A percentile compares a stretch with the other conserved stretches of the same genome.
phyloP scores from a whole-genome alignment of 2,329 filamentous ascomycete species.

The Dryadomyces quercivorus region DNA sequence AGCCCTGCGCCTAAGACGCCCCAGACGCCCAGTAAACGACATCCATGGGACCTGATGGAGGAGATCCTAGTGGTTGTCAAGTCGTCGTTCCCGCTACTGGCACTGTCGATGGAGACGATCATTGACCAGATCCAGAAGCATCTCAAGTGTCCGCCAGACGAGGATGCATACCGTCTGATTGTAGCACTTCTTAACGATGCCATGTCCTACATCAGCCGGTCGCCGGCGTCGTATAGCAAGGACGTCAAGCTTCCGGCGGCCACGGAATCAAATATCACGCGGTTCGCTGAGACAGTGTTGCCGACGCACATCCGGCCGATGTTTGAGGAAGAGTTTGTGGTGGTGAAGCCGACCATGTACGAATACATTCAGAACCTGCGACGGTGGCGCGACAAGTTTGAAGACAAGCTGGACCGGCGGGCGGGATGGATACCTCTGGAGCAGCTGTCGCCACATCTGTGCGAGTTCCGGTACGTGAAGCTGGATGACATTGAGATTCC shows the following conservation, averaged over 20 bases:
- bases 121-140: conserved; percentile 98
- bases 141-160: conserved; percentile 97
- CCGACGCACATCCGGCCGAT: conserved; percentile 90
- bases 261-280: conserved; percentile 91
- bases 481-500: conserved; percentile 98
- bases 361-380: conserved; percentile 97
- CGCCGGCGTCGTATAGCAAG: conserved; percentile 74
- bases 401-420: conserved; percentile 88
- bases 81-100: conserved; percentile 90
- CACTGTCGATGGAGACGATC: conserved; percentile 98
- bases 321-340: conserved; percentile 95
- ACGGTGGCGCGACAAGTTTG: conserved; percentile 93
- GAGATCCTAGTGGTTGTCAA: conserved; percentile 93
- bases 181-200: conserved; percentile 96
- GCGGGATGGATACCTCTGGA: conserved; percentile 65
- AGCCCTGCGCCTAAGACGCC: conserved; percentile 13
- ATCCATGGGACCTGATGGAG: conserved; percentile 92
- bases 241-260: conserved; percentile 82
- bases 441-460: conserved; percentile 77
- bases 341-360: conserved; percentile 90
- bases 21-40: conserved; percentile 19
- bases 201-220: conserved; percentile 79
- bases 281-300: conserved; percentile 92
- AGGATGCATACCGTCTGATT: conserved; percentile 93
- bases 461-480: conserved; percentile 94